phyloP scores from a whole-genome alignment of 345 rosid genomes.

The Dovyalis caffra region DNA sequence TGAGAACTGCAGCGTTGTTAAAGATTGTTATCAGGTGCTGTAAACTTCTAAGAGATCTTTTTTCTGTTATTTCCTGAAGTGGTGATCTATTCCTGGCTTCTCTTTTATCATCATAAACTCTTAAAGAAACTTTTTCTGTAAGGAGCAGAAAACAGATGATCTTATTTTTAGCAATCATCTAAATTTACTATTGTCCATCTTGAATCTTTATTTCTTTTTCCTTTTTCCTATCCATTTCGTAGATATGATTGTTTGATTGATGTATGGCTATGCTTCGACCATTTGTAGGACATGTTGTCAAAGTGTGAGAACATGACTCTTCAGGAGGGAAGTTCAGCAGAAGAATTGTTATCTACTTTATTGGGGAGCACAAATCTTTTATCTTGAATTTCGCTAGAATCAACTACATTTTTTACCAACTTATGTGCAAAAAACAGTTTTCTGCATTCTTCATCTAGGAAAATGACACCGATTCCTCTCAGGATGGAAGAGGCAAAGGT shows the following conservation, averaged over 20 bases:
- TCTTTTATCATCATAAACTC: background rate
- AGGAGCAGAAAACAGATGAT: background rate
- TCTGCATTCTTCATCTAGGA: too few species aligned
- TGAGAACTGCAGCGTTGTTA: conserved; percentile 15
- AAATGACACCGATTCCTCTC: too few species aligned
- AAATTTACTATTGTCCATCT: background rate
- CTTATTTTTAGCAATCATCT: background rate
- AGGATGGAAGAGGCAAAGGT: too few species aligned
- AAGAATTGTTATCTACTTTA: conserved; percentile 16
- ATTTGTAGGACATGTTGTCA: conserved; percentile 26
- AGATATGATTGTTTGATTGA: background rate
- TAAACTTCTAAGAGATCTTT: background rate
- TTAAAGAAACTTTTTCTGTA: background rate
- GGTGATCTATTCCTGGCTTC: background rate
- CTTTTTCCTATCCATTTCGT: background rate
- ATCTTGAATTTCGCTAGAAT: too few species aligned
- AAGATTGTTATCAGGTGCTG: conserved; percentile 23
- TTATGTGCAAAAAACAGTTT: too few species aligned
- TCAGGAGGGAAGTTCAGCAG: conserved; percentile 21
- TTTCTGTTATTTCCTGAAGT: background rate
- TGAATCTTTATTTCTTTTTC: too few species aligned
- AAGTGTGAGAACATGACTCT: conserved; percentile 29
- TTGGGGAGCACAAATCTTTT: conserved; percentile 19
- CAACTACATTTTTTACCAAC: too few species aligned
- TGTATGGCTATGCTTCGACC: background rate